Evolutionary conservation across 78 protist genomes (phyloP), one percentile per base, ranked within the genome.

Genomic region (Capsaspora owczarzaki): DNA sequence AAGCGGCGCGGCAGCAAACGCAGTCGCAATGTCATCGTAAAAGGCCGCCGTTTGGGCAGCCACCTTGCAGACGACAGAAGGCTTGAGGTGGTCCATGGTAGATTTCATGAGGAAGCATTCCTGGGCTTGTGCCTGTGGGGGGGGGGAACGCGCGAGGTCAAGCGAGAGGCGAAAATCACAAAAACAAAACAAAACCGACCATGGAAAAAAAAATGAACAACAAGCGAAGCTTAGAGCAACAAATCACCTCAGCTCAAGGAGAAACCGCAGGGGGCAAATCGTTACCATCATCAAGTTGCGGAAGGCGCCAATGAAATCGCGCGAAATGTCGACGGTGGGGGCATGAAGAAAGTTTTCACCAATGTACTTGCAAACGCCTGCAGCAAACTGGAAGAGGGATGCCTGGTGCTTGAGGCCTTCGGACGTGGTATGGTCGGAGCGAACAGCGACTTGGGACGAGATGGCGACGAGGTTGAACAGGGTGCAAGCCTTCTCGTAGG

Each of bases 401-500:
- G 16, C 27, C 16, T 33, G 41, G 41, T 38, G 69, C 69, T 61
- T 61, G 27, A n/a, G 16, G 5, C 69, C 69, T 10, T 61, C 69
- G 23, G 10, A 5, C 8, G 3, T 14, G 61, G 61, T 19, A 5
- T 27, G 10, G 61, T 46, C 56, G 56, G 56, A 49, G 56, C 16
- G n/a, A 49, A 3, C n/a, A 12, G 66, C 66, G 33, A 56, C 22
- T 12, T 56, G 66, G 22, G 38, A n/a, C 10, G 31, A 4, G 38
- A n/a, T 1, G 69, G 38, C 38, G 69, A 14, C 33, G 3, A 29
- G 1, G 38, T 61, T 61, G 69, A 61, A 61, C 37, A 61, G 16
- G 19, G 31, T 38, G 69, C 69, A n/a, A 1, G 69, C 69, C 69
- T 61, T 61, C 69, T 61, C 69, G 69, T n/a, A 61, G 27, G 69